Percentiles rank a stretch among this genome's conserved stretches.
These are phyloP conservation scores for Xylaria acuta DNA, from an alignment of 495 filamentous ascomycete species.

Conservation along the genomic window DNA sequence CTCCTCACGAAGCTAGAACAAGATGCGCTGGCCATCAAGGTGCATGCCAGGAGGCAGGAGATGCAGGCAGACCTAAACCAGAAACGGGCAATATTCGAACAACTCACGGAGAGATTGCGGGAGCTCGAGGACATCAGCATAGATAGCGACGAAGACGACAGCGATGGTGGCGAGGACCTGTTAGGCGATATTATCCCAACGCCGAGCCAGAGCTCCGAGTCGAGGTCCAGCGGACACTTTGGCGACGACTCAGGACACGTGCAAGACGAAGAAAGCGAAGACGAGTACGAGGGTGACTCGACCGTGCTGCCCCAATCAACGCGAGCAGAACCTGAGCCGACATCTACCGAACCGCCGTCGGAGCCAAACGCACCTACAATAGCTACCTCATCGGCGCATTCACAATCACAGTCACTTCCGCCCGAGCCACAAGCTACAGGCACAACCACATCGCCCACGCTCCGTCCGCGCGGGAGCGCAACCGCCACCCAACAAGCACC, in stretches of 20 bases:
- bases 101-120: slow-evolving; percentile 65
- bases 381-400: background rate
- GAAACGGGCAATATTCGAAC: slow-evolving; percentile 65
- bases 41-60: slow-evolving; percentile 67
- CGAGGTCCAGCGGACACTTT: slow-evolving; percentile 41
- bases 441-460: slow-evolving; percentile 37
- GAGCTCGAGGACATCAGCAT: slow-evolving; percentile 65
- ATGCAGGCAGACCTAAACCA: slow-evolving; percentile 69
- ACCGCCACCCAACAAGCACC: slow-evolving; percentile 30
- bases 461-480: slow-evolving; percentile 34
- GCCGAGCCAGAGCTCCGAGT: slow-evolving; percentile 55
- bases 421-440: slow-evolving; percentile 21
- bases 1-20: slow-evolving; percentile 81
- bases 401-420: slow-evolving; percentile 19
- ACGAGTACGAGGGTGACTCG: slow-evolving; percentile 27
- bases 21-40: slow-evolving; percentile 68
- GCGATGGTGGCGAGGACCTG: slow-evolving; percentile 57
- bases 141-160: slow-evolving; percentile 49
- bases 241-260: slow-evolving; percentile 21
- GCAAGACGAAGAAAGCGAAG: slow-evolving; percentile 21
- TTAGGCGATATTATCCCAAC: slow-evolving; percentile 54
- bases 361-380: background rate
- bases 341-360: slow-evolving; percentile 12
- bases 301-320: slow-evolving; percentile 22
- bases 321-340: slow-evolving; percentile 16